These are phyloP conservation scores for Leccinum variicolor DNA, from an alignment of 768 basidiomycete genomes.

Conservation along the genomic window DNA sequence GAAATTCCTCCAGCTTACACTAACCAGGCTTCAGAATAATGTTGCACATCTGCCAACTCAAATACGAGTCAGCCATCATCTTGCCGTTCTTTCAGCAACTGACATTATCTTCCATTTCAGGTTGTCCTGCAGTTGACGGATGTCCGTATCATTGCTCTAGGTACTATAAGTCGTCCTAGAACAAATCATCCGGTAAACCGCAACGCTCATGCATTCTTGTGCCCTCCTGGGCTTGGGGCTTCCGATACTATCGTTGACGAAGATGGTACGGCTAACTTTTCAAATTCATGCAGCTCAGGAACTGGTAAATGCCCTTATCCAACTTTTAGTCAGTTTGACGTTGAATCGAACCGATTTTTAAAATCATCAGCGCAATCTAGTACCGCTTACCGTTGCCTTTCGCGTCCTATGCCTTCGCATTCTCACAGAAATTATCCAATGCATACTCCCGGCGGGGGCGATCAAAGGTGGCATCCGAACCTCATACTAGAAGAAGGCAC, in stretches of 20 bases:
- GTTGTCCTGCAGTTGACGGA: conserved; percentile 68
- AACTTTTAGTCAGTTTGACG: background rate
- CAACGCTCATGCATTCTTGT: conserved; percentile 66
- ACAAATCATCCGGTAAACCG: conserved; percentile 56
- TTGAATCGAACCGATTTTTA: background rate
- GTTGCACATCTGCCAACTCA: conserved; percentile 64
- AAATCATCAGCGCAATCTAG: conserved; percentile 3
- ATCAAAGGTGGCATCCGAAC: conserved; percentile 58
- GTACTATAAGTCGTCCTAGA: conserved; percentile 57
- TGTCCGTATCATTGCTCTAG: conserved; percentile 69
- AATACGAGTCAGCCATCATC: conserved; percentile 48
- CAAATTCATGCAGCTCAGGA: conserved; percentile 5
- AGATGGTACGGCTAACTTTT: background rate
- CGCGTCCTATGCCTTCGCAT: conserved; percentile 53
- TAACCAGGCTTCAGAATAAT: conserved; percentile 63
- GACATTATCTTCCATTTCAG: conserved; percentile 33
- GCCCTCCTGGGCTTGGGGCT: conserved; percentile 60
- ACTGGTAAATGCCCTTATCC: conserved; percentile 2
- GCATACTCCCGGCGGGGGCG: conserved; percentile 65
- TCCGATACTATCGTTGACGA: conserved; percentile 11
- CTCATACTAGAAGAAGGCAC: conserved; percentile 55
- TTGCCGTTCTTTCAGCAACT: conserved; percentile 5
- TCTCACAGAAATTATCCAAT: conserved; percentile 67
- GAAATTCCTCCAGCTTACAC: conserved; percentile 2
- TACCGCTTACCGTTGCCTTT: conserved; percentile 41